Conservation (phyloP, 2,329 filamentous ascomycete species). For the Beauveria caledonica region DNA sequence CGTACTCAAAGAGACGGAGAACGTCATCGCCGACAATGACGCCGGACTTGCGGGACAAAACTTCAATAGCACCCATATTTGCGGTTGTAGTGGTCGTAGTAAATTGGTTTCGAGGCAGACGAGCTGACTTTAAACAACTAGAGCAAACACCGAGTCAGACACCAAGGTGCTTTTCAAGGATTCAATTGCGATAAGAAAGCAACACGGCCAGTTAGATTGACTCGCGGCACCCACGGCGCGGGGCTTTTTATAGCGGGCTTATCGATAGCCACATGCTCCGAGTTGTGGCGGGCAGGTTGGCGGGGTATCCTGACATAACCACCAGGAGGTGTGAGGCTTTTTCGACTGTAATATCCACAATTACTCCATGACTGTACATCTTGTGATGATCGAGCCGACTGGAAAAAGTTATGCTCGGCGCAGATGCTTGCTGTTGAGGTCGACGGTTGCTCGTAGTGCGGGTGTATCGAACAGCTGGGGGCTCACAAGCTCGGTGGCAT, state of each 20-base stretch:
- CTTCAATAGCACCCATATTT: constrained; percentile 31
- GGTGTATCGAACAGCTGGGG: background rate
- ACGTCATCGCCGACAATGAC: constrained; percentile 49
- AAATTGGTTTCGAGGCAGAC: background rate
- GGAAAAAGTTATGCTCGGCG: background rate
- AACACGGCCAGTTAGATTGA: background rate
- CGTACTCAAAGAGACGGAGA: constrained; percentile 73
- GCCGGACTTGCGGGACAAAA: constrained; percentile 43
- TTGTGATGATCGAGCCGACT: background rate
- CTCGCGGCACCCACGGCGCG: constrained; percentile 3
- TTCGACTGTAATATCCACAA: background rate
- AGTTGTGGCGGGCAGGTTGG: background rate
- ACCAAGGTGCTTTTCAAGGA: constrained; percentile 1
- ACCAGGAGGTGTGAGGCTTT: background rate
- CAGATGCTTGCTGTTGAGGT: background rate
- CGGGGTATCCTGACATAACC: constrained; percentile 2
- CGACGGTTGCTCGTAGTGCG: background rate
- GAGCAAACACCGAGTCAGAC: background rate
- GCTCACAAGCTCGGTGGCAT: background rate
- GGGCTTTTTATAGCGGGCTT: constrained; percentile 10
- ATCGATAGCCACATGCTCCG: constrained; percentile 9
- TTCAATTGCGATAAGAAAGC: constrained; percentile 7
- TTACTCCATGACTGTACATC: background rate
- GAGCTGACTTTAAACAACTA: constrained; percentile 3
- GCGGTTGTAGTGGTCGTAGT: constrained; percentile 18